Conservation (phyloP, 78 protist species). For the Bigelowiella natans region DNA sequence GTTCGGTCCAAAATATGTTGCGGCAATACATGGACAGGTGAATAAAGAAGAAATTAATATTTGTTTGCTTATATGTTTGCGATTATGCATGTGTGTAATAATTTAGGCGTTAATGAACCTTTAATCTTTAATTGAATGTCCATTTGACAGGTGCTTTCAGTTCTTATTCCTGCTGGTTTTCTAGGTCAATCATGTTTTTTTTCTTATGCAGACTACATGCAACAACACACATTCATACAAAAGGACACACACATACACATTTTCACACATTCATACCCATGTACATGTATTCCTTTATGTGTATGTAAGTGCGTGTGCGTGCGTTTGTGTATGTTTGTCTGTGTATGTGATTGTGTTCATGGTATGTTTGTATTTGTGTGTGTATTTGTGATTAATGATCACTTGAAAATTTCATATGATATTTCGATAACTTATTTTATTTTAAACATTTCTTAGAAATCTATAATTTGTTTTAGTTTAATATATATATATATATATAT, state of each 20-base stretch:
- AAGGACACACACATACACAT: not conserved
- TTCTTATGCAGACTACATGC: not conserved
- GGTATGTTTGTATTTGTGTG: not conserved
- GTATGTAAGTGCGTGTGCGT: not conserved
- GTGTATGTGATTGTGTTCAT: not conserved
- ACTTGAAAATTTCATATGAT: too few species aligned
- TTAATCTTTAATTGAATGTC: not conserved
- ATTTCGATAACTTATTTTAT: too few species aligned
- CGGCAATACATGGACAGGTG: not conserved
- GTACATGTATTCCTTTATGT: not conserved
- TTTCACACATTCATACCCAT: too few species aligned
- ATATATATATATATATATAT: not conserved
- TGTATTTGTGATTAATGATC: not conserved
- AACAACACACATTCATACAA: not conserved
- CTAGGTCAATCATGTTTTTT: too few species aligned
- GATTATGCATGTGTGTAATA: not conserved
- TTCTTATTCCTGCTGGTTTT: too few species aligned
- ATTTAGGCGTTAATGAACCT: not conserved
- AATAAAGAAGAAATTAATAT: not conserved
- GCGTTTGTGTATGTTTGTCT: not conserved
- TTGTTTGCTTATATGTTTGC: not conserved
- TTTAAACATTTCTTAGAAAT: not conserved
- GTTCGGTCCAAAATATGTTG: not conserved
- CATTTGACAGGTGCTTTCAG: too few species aligned
- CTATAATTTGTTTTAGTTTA: not conserved